Evolutionary conservation across 1,284 basidiomycete species (phyloP).

Genomic region (Ceratobasidium sp.): DNA sequence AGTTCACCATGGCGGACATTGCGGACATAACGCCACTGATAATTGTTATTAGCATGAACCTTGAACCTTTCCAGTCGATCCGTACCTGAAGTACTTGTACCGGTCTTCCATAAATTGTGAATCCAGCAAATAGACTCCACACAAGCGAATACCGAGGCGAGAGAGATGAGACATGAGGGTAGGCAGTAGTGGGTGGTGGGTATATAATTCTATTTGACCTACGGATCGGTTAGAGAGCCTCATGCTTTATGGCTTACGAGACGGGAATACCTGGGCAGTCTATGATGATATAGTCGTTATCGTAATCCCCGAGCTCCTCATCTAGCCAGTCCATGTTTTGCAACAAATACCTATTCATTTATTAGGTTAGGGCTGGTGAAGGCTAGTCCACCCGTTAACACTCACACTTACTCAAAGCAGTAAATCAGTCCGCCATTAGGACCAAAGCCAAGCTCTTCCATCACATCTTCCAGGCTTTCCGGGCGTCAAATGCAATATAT

Average conservation of each 20-base stretch:
- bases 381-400: neutral
- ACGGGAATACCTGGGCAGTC: conserved; percentile 87
- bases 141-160: conserved; percentile 76
- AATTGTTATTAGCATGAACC: neutral
- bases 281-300: conserved; percentile 96
- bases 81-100: conserved; percentile 92
- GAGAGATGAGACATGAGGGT: conserved; percentile 76
- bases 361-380: neutral
- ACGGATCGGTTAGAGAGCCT: conserved; percentile 4
- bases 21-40: conserved; percentile 92
- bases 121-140: conserved; percentile 90
- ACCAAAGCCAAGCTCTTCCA: conserved; percentile 93
- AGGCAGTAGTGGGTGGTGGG: conserved; percentile 95
- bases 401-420: conserved; percentile 92
- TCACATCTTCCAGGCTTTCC: conserved; percentile 85
- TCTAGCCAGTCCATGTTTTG: conserved; percentile 99
- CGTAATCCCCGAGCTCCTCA: conserved; percentile 91
- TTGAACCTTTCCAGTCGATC: neutral
- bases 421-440: conserved; percentile 98
- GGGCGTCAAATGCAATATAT: neutral
- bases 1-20: conserved; percentile 98
- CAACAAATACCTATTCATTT: conserved; percentile 76
- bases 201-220: conserved; percentile 99
- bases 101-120: conserved; percentile 99
- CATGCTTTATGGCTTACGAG: neutral